Evolutionary conservation across 305 asterid genomes (phyloP).

Genomic region (Solanum hybrid): DNA sequence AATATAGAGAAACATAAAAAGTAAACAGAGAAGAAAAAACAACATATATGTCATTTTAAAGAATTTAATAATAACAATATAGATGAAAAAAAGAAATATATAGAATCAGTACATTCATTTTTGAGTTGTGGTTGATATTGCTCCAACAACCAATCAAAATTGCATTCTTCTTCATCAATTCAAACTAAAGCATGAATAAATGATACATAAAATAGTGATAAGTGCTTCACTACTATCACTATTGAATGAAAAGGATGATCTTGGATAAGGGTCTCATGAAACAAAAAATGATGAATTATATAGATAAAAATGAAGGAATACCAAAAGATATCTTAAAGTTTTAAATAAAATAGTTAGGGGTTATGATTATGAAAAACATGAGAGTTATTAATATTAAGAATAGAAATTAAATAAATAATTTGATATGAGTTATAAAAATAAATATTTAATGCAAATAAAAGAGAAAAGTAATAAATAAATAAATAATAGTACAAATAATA

Average conservation of each 20-base stretch:
- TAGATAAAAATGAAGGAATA: too few relatives aligned
- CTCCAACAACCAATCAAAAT: neutral
- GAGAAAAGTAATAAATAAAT: too few relatives aligned
- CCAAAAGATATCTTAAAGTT: neutral
- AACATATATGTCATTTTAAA: neutral
- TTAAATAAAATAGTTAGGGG: neutral
- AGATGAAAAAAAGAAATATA: too few relatives aligned
- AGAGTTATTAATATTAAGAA: neutral
- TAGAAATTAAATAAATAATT: too few relatives aligned
- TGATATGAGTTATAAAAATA: too few relatives aligned
- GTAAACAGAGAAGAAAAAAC: neutral
- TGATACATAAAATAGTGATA: neutral
- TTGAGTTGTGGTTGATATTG: neutral
- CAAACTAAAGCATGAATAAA: neutral
- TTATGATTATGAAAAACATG: neutral
- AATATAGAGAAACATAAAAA: neutral
- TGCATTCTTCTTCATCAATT: neutral
- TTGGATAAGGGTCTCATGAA: too few relatives aligned
- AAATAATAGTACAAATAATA: too few relatives aligned
- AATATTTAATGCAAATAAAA: too few relatives aligned
- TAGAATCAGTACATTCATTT: neutral
- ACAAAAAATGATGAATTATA: too few relatives aligned
- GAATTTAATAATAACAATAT: too few relatives aligned
- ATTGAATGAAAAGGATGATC: neutral
- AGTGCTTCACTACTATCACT: neutral